These are phyloP conservation scores for Cryphonectria japonica DNA, from an alignment of 2,329 filamentous ascomycete species.

Conservation along the genomic window DNA sequence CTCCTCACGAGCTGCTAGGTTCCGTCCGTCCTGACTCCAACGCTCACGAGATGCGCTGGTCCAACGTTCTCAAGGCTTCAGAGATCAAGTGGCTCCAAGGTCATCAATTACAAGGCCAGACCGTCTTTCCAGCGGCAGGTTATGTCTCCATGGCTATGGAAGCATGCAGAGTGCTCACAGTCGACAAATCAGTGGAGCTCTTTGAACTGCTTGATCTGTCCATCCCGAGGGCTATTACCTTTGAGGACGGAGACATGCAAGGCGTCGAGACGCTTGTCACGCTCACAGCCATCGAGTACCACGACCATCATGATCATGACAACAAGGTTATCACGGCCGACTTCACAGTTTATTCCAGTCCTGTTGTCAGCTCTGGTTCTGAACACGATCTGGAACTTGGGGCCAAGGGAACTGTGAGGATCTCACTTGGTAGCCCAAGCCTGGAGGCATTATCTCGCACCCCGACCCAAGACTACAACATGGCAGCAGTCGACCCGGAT, in stretches of 20 bases:
- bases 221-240: slow-evolving; percentile 31
- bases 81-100: slow-evolving; percentile 45
- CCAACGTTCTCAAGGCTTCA: slow-evolving; percentile 32
- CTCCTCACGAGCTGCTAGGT: slow-evolving; percentile 28
- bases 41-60: slow-evolving; percentile 33
- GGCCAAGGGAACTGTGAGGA: neutral
- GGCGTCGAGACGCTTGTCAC: slow-evolving; percentile 23
- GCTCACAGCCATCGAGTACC: neutral
- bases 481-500: slow-evolving; percentile 15
- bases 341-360: neutral
- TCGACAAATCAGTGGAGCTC: neutral
- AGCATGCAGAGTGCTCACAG: slow-evolving; percentile 16
- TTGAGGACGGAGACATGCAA: slow-evolving; percentile 25
- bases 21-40: neutral
- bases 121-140: slow-evolving; percentile 43
- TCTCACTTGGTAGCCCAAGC: neutral
- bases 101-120: slow-evolving; percentile 40
- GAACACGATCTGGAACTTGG: neutral
- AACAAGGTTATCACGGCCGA: neutral
- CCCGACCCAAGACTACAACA: neutral
- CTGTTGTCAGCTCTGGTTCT: neutral
- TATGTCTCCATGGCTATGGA: slow-evolving; percentile 34
- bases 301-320: neutral
- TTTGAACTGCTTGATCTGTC: slow-evolving; percentile 32
- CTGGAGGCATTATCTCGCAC: neutral